Conservation (phyloP, 1,284 basidiomycete species). For the Leccinum angustisporum region DNA sequence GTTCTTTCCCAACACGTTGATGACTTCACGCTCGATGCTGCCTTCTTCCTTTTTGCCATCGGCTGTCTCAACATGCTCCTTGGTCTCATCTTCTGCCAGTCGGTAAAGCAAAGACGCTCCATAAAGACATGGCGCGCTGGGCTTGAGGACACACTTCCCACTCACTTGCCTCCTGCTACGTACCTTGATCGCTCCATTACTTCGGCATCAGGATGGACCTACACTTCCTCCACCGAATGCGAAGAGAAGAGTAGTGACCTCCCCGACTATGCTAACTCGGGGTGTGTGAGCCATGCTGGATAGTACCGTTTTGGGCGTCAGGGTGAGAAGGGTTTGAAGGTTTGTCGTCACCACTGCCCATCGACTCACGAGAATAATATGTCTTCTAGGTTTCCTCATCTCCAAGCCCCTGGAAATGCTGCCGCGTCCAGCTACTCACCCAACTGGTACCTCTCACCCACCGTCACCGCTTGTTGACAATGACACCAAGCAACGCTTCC, state of each 20-base stretch:
- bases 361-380: constrained; percentile 6
- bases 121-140: constrained; percentile 61
- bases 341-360: constrained; percentile 23
- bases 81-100: constrained; percentile 70
- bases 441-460: constrained; percentile 31
- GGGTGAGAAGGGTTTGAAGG: constrained; percentile 73
- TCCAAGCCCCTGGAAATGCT: constrained; percentile 55
- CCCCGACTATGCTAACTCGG: constrained; percentile 28
- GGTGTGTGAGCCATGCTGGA: constrained; percentile 39
- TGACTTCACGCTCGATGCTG: constrained; percentile 83
- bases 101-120: constrained; percentile 60
- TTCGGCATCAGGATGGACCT: constrained; percentile 35
- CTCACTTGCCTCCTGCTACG: constrained; percentile 32
- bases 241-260: constrained; percentile 36
- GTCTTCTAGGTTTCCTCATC: constrained; percentile 45
- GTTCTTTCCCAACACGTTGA: constrained; percentile 84
- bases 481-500: constrained; percentile 25
- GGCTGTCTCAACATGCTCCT: constrained; percentile 82
- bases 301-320: constrained; percentile 64
- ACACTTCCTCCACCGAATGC: constrained; percentile 37
- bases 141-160: constrained; percentile 56
- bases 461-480: constrained; percentile 20
- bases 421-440: constrained; percentile 49
- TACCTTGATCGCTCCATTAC: constrained; percentile 32
- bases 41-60: constrained; percentile 84